Evolutionary conservation across 805 yeast species (phyloP), one percentile per base, ranked within the genome.

Genomic region (Candida silvicultrix): DNA sequence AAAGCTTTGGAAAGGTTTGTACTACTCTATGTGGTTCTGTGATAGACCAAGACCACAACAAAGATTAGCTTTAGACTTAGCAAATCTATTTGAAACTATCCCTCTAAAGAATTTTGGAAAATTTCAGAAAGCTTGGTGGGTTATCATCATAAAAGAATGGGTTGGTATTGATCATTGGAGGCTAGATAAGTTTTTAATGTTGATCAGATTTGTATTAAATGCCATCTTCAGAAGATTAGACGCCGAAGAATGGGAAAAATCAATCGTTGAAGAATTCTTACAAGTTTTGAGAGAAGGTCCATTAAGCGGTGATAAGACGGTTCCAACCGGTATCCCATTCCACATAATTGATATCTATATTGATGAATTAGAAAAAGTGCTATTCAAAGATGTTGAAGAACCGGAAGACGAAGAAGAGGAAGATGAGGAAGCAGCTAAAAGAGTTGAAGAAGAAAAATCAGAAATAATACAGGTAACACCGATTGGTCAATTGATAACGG

Each of bases 1-100:
- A 54, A 90, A 92, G 62, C 69, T 94, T 49, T 94, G 99, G 97
- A 89, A 87, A 66, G 99, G 98, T n/a, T 73, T 94, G 37, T 94
- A 84, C 66, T 94, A 74, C 61, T 79, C 96, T 11, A 88, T 94
- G 96, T 94, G 99, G 98, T 89, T 85, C 68, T 78, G 95, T 61
- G 99, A 94, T 64, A 79, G 90, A 60, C 96, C 97, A 23, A 74
- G 85, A 56, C 94, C 96, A 21, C 99, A 94, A 66, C 96, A 89
- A 64, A 69, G 82, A 48, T 69, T 94, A 35, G 95, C 96, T 2
- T 76, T 74, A 41, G 80, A 78, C 38, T 69, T 94, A 50, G 95
- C 92, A 2, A 70, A 65, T 25, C 58, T 81, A 31, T 80, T 76
- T 16, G 67, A 68, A 16, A 65, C 67, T 20, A 67, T 77, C 15